These are phyloP conservation scores for Coniferiporia weirii DNA, from an alignment of 1,284 basidiomycete species.

Conservation along the genomic window DNA sequence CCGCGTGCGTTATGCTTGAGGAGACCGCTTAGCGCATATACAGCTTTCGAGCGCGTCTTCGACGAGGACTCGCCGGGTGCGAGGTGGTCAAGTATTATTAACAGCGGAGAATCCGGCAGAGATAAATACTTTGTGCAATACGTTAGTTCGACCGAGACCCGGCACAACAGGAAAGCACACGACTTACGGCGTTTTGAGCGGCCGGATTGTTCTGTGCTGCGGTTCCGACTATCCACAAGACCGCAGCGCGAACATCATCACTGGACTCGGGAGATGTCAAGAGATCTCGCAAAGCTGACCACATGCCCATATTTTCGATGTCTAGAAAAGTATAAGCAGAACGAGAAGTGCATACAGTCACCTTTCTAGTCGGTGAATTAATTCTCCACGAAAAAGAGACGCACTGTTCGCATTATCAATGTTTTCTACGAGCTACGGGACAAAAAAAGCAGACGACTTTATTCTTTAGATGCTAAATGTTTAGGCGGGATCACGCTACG, in stretches of 20 bases:
- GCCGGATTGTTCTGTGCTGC: slow-evolving; percentile 94
- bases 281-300: slow-evolving; percentile 75
- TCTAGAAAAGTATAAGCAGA: slow-evolving; percentile 40
- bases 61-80: slow-evolving; percentile 43
- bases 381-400: slow-evolving; percentile 17
- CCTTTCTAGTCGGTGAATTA: neutral
- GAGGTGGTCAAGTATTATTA: slow-evolving; percentile 61
- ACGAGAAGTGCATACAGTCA: neutral
- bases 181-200: slow-evolving; percentile 78
- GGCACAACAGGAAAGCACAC: slow-evolving; percentile 3
- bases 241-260: slow-evolving; percentile 64
- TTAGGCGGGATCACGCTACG: slow-evolving; percentile 19
- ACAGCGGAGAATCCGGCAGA: slow-evolving; percentile 53
- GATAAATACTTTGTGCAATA: slow-evolving; percentile 57
- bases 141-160: slow-evolving; percentile 1
- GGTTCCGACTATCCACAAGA: slow-evolving; percentile 91
- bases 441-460: neutral
- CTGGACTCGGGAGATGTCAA: slow-evolving; percentile 51
- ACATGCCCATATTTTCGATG: slow-evolving; percentile 79
- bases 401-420: slow-evolving; percentile 95
- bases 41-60: slow-evolving; percentile 71
- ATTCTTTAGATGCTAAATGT: neutral
- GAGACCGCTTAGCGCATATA: slow-evolving; percentile 83
- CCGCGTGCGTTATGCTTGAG: slow-evolving; percentile 80
- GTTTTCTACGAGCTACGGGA: slow-evolving; percentile 73